A percentile compares a stretch with the other conserved stretches of the same genome.
phyloP scores from a whole-genome alignment of 768 basidiomycete genomes.

The Amylocystis lapponica region DNA sequence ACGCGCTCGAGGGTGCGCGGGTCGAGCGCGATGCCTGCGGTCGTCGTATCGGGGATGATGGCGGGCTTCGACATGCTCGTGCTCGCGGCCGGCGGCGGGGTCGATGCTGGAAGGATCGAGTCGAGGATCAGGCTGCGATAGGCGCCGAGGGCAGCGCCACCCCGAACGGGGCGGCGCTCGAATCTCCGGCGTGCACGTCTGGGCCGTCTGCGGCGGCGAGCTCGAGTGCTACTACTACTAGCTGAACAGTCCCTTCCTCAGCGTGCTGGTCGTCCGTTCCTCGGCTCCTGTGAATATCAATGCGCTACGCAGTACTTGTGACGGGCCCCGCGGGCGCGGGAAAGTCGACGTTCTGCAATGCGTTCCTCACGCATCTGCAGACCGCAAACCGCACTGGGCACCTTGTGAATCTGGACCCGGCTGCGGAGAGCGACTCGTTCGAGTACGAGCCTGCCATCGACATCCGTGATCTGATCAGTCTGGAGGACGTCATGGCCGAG shows the following conservation, averaged over 20 bases:
- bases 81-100: neutral
- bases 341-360: slow-evolving; percentile 89
- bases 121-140: too few relatives aligned
- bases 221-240: neutral
- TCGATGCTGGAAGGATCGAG: neutral
- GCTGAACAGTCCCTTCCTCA: too few relatives aligned
- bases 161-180: too few relatives aligned
- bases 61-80: slow-evolving; percentile 72
- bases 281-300: slow-evolving; percentile 26
- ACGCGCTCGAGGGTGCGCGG: slow-evolving; percentile 84
- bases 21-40: slow-evolving; percentile 79
- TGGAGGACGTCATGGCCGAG: slow-evolving; percentile 96
- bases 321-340: slow-evolving; percentile 98
- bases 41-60: slow-evolving; percentile 61
- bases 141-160: too few relatives aligned
- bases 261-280: neutral
- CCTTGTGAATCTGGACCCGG: slow-evolving; percentile 96
- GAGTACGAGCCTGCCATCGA: slow-evolving; percentile 92
- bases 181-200: neutral
- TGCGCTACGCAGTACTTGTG: slow-evolving; percentile 87
- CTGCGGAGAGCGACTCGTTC: slow-evolving; percentile 79
- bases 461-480: slow-evolving; percentile 85
- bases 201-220: neutral
- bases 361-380: slow-evolving; percentile 85
- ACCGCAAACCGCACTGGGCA: slow-evolving; percentile 80